Evolutionary conservation across 2,329 filamentous ascomycete genomes (phyloP), one percentile per base, ranked within the genome.

Genomic region (Elsinoe fawcettii): DNA sequence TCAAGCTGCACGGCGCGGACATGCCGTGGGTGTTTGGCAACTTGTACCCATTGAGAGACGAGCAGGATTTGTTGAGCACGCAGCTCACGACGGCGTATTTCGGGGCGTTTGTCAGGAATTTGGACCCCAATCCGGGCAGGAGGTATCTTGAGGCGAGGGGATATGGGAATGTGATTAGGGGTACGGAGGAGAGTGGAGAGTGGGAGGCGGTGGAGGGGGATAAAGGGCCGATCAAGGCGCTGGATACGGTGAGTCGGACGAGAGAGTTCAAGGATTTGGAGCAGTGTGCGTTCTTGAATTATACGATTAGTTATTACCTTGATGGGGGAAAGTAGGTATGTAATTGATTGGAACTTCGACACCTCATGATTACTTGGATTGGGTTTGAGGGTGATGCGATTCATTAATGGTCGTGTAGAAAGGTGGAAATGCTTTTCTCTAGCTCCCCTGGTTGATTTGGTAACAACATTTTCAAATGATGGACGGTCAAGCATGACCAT

Each of bases 1-100:
- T 81, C 65, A 75, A 76, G 25, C 79, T 81, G 59, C 81, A 84
- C 63, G 81, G 79, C 14, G 76, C 79, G 0, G 81, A 84, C 66
- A 59, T 59, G 54, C 59, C 59, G 63, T 80, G 77, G 68, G 69
- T 80, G 0, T 82, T 82, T 63, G 67, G 67, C 53, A 66, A 66
- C 41, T 63, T 66, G 25, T 63, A 73, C 5, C 71, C 74, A 0
- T 67, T 77, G 57, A 72, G 80, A 7, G 79, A 83, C 58, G 71
- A 68, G 0, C 65, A 78, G 20, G 80, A 83, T 63, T 64, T 76
- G 8, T 74, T 72, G 57, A 72, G 70, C 0, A 67, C 70, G 9
- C 76, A 80, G 60, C 63, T 80, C 14, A 71, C 72, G 4, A 71
- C 70, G 0, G 72, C 70, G 0, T 79, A 79, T 59, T 82, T 80